phyloP scores from a whole-genome alignment of 2,329 filamentous ascomycete genomes.

The Apiospora phragmitis region DNA sequence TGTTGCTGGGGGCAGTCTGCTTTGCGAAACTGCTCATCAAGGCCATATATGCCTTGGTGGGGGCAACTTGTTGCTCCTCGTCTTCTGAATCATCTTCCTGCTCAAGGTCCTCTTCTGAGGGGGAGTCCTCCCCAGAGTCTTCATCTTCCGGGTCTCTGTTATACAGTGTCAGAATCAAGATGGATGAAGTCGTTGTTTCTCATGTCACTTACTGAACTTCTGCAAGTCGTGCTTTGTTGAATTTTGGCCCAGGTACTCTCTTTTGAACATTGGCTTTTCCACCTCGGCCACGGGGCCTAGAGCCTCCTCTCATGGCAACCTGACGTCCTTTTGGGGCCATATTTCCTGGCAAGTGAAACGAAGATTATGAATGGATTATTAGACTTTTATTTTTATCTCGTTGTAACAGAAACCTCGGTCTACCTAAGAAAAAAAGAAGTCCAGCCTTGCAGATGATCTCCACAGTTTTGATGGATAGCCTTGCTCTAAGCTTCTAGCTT shows the following conservation, averaged over 20 bases:
- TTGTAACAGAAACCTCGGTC: neutral
- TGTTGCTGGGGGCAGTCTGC: slow-evolving; percentile 46
- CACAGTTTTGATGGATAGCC: neutral
- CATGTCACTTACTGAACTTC: slow-evolving; percentile 41
- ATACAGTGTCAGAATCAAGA: neutral
- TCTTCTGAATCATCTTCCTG: slow-evolving; percentile 48
- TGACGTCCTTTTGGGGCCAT: slow-evolving; percentile 13
- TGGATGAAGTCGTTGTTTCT: neutral
- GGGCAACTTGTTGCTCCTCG: slow-evolving; percentile 34
- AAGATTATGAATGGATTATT: neutral
- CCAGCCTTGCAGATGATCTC: neutral
- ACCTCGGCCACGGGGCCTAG: slow-evolving; percentile 22
- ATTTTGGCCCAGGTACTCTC: slow-evolving; percentile 37
- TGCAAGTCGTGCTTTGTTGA: slow-evolving; percentile 47
- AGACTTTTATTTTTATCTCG: neutral
- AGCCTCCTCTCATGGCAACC: neutral
- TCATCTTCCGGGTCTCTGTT: slow-evolving; percentile 34
- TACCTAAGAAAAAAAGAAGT: slow-evolving; percentile 3
- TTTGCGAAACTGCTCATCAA: slow-evolving; percentile 59
- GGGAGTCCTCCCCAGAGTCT: slow-evolving; percentile 37
- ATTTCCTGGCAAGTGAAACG: neutral
- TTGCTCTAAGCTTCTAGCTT: neutral
- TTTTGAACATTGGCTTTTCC: slow-evolving; percentile 24
- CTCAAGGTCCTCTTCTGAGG: slow-evolving; percentile 42
- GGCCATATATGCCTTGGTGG: slow-evolving; percentile 54